Base-by-base conservation (phyloP, 192 early-diverging fungal species). In the Chytriomyces sp. region DNA sequence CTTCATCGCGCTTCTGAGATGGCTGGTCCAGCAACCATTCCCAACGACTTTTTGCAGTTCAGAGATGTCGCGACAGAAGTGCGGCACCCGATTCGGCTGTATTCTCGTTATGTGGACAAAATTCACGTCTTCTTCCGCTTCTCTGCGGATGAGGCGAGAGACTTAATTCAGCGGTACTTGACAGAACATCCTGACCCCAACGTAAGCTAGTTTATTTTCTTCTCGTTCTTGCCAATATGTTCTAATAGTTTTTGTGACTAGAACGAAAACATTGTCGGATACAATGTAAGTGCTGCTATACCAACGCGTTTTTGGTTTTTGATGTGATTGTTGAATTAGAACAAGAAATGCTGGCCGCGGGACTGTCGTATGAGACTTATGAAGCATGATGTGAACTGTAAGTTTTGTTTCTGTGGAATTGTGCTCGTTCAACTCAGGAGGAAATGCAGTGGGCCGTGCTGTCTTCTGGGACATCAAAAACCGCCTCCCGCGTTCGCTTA, bases 391-490 rank as follows among this genome's bases (percentile, higher is more conserved):
- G 96, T 99, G 53, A 96, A 98, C 67, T 58, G 70, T 72, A 34
- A 72, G 70, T 60, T 36, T 7, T 17, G 12, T 38, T 26, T 41
- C 41, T 31, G 67, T 28, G 7, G 53, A 31, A 4, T 28, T 22
- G 5, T 39, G 25, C 26, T 54, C 75, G 41, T 2, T 57, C 39
- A 44, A 0, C 31, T 49, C n/a, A n/a, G n/a, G n/a, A n/a, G n/a
- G n/a, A n/a, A n/a, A n/a, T 2, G 7, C 39, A 72, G 70, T 98
- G 37, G 98, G 98, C 39, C 91, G 98, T 38, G 98, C 98, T 0
- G 94, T 95, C 14, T 99, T 99, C 75, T 99, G 98, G 98, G 98
- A 99, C 72, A 94, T 99, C 77, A 96, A 96, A 79, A 98, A 98
- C 78, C 86, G 98, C 55, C 84, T 99, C 70, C 98, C 98, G 34